These are phyloP conservation scores for Zygoascus flipseniorum DNA, from an alignment of 805 yeast genomes.

Conservation along the genomic window DNA sequence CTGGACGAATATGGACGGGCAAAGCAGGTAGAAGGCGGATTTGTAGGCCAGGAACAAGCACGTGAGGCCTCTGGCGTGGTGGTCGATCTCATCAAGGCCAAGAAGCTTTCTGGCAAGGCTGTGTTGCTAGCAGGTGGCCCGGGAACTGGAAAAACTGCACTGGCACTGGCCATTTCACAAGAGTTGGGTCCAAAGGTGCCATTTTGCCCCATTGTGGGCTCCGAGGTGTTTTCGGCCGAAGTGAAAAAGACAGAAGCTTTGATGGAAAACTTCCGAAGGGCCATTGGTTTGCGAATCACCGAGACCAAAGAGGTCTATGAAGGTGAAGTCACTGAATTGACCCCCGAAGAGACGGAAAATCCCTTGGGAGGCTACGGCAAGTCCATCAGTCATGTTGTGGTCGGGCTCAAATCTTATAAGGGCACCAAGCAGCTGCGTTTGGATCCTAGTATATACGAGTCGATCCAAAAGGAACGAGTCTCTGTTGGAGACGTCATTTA, in stretches of 20 bases:
- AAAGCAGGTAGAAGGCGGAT: conserved; percentile 78
- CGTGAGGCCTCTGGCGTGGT: conserved; percentile 84
- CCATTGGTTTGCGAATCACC: conserved; percentile 91
- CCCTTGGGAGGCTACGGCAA: conserved; percentile 98
- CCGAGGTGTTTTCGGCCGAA: conserved; percentile 91
- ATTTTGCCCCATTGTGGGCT: conserved; percentile 93
- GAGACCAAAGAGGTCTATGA: conserved; percentile 97
- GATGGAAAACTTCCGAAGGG: conserved; percentile 94
- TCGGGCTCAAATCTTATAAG: conserved; percentile 86
- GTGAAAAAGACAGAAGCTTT: conserved; percentile 93
- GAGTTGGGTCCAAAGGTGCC: conserved; percentile 97
- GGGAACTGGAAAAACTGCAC: conserved; percentile 96
- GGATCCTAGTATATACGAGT: conserved; percentile 88
- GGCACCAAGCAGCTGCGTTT: conserved; percentile 84
- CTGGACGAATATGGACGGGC: conserved; percentile 86
- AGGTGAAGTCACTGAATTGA: conserved; percentile 93
- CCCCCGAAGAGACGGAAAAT: conserved; percentile 93
- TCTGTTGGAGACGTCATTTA: conserved; percentile 95
- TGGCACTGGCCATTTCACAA: conserved; percentile 92
- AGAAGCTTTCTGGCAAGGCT: conserved; percentile 94
- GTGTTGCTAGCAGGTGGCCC: conserved; percentile 94
- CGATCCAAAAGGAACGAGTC: conserved; percentile 90
- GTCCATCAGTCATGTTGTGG: conserved; percentile 87
- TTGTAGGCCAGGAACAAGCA: conserved; percentile 68
- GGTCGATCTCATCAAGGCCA: conserved; percentile 85